Evolutionary conservation across 192 early-diverging fungal species (phyloP).

Genomic region (Martensiomyces pterosporus): DNA sequence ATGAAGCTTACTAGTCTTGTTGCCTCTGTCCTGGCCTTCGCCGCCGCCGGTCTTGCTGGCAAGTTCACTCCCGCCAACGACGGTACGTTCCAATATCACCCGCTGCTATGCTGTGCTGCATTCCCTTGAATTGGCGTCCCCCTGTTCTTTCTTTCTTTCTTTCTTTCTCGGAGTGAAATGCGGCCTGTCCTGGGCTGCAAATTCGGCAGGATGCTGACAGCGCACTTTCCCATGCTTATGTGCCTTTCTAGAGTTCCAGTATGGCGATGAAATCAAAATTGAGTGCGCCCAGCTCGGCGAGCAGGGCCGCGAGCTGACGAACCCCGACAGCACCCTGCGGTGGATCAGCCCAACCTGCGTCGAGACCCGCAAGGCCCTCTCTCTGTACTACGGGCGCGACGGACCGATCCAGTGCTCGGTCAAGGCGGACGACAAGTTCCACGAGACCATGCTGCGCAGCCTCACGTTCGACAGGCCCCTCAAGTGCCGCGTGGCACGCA

Average conservation of each 20-base stretch:
- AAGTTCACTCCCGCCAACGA: conserved; percentile 10
- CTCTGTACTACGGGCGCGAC: conserved; percentile 33
- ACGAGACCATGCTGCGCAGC: conserved; percentile 8
- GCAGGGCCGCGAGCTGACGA: conserved; percentile 6
- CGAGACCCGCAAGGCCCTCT: conserved; percentile 24
- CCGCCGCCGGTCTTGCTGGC: not conserved
- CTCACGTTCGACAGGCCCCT: conserved; percentile 10
- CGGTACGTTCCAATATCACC: conserved; percentile 3
- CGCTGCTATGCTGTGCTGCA: too few relatives aligned
- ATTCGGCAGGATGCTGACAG: too few relatives aligned
- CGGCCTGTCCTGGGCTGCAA: too few relatives aligned
- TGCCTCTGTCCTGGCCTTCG: not conserved
- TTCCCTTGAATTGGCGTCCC: too few relatives aligned
- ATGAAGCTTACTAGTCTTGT: conserved; percentile 4
- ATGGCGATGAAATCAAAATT: conserved; percentile 22
- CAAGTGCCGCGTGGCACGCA: conserved; percentile 30
- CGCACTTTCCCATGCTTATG: not conserved
- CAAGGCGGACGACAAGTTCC: conserved; percentile 21
- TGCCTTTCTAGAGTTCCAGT: conserved; percentile 14
- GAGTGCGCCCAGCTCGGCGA: conserved; percentile 20
- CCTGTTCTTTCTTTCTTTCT: too few relatives aligned
- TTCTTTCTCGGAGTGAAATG: too few relatives aligned
- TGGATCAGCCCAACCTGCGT: conserved; percentile 31
- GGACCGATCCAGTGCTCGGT: conserved; percentile 36
- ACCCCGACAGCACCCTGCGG: not conserved